These are phyloP conservation scores for Diplodia intermedia DNA, from an alignment of 2,329 filamentous ascomycete genomes.

Conservation along the genomic window DNA sequence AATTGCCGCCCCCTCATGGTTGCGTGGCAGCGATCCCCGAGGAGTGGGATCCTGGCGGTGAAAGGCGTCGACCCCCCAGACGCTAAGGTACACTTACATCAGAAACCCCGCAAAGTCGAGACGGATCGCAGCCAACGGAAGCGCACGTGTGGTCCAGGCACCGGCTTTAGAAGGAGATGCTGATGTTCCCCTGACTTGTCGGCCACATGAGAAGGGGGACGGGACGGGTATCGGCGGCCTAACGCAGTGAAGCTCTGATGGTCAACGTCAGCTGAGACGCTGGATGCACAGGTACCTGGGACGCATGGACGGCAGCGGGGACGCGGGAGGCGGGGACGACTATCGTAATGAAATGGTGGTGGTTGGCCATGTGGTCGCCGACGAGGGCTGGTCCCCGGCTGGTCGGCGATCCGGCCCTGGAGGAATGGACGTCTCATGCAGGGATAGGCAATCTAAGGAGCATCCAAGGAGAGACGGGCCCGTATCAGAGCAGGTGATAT, in stretches of 20 bases:
- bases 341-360: slow-evolving; percentile 15
- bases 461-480: neutral
- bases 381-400: slow-evolving; percentile 3
- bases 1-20: slow-evolving; percentile 23
- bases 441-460: slow-evolving; percentile 3
- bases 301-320: neutral
- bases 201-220: neutral
- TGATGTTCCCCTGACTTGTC: slow-evolving; percentile 4
- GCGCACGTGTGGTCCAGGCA: neutral
- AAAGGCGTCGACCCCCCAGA: neutral
- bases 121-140: neutral
- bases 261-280: slow-evolving; percentile 26
- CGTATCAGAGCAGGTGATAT: neutral
- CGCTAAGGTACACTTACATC: slow-evolving; percentile 28
- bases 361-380: slow-evolving; percentile 25
- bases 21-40: slow-evolving; percentile 5
- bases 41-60: neutral
- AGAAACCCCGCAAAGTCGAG: slow-evolving; percentile 13
- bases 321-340: slow-evolving; percentile 10
- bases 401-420: slow-evolving; percentile 14
- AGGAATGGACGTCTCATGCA: slow-evolving; percentile 1
- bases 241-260: slow-evolving; percentile 2
- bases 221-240: slow-evolving; percentile 24
- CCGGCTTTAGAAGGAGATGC: neutral
- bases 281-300: neutral